Conservation (phyloP, 2,329 filamentous ascomycete genomes). For the Colletotrichum cereale region DNA sequence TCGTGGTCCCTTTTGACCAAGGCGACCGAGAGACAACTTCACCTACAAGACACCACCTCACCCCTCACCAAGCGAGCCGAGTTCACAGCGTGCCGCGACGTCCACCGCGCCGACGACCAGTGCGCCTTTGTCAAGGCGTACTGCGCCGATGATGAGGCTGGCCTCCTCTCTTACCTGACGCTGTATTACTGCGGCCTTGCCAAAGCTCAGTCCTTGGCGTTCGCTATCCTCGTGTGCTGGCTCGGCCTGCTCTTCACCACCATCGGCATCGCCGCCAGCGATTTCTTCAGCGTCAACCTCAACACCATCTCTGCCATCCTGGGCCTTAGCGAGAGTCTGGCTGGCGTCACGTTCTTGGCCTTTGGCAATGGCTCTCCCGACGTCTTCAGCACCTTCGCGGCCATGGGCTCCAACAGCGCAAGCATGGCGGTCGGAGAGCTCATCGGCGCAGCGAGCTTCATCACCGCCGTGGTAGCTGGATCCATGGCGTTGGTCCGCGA, state of each 20-base stretch:
- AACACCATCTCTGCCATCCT: conserved; percentile 91
- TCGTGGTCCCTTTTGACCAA: conserved; percentile 57
- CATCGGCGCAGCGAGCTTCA: conserved; percentile 94
- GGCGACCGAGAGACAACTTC: conserved; percentile 29
- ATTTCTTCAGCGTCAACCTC: conserved; percentile 98
- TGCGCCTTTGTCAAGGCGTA: conserved; percentile 87
- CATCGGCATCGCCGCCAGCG: conserved; percentile 96
- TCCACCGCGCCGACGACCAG: conserved; percentile 82
- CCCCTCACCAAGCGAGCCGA: conserved; percentile 46
- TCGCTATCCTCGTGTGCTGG: conserved; percentile 83
- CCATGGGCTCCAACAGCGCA: conserved; percentile 97
- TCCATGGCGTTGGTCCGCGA: conserved; percentile 98
- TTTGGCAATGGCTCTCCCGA: conserved; percentile 98
- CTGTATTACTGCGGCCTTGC: conserved; percentile 89
- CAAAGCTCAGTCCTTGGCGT: conserved; percentile 79
- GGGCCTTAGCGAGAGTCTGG: conserved; percentile 94
- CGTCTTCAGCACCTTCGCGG: conserved; percentile 98
- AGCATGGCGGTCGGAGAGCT: conserved; percentile 96
- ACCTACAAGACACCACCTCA: conserved; percentile 39
- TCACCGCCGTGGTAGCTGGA: conserved; percentile 94
- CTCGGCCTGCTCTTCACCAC: conserved; percentile 92
- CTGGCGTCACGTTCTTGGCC: conserved; percentile 94
- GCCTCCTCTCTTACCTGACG: conserved; percentile 87
- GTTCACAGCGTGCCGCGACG: conserved; percentile 76
- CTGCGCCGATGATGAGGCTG: conserved; percentile 90